Evolutionary conservation across 83 land plant genomes (phyloP).

Genomic region (Picea abies): DNA sequence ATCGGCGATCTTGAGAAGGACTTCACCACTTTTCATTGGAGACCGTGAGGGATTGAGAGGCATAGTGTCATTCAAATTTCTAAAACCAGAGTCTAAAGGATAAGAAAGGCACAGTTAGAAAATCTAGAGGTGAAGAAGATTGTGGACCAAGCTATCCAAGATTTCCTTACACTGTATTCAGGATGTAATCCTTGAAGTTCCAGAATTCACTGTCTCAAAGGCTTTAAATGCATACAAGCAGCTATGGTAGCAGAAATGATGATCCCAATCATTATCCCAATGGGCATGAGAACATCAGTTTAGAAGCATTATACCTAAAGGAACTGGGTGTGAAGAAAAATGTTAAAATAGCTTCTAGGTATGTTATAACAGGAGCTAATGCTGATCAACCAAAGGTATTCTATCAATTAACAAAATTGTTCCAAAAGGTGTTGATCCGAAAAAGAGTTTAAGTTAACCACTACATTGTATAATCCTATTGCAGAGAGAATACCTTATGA

Average conservation of each 20-base stretch:
- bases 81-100: no score
- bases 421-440: constrained; percentile 88
- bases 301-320: constrained; percentile 85
- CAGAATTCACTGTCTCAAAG: no score
- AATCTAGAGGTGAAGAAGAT: no score
- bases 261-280: constrained; percentile 82
- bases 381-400: constrained; percentile 94
- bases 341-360: constrained; percentile 60
- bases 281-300: constrained; percentile 85
- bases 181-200: no score
- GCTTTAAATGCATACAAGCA: no score
- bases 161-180: no score
- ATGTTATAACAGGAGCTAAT: constrained; percentile 76
- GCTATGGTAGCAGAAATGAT: constrained; percentile 57
- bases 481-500: constrained; percentile 98
- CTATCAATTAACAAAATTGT: constrained; percentile 93
- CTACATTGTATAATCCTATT: constrained; percentile 68
- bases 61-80: no score
- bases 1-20: no score
- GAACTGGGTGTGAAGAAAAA: constrained; percentile 86
- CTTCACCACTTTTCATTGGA: no score
- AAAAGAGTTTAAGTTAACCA: constrained; percentile 79
- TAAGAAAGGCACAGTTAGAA: no score
- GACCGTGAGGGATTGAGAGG: no score
- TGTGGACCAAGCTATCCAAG: no score